Evolutionary conservation across 257 asterid genomes (phyloP).

Genomic region (Plantago major): DNA sequence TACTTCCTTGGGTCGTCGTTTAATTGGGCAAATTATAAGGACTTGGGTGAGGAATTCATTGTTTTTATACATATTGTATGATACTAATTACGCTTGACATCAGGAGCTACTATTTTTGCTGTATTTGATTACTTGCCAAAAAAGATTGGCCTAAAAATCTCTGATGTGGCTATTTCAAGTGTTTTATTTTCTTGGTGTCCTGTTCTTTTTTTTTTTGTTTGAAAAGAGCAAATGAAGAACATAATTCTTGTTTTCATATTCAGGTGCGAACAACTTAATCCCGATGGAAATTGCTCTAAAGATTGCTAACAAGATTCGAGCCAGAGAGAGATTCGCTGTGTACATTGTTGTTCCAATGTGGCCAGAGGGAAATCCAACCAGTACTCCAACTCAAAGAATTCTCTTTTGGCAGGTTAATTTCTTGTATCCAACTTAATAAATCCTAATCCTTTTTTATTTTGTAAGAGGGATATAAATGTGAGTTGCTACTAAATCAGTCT

Average conservation of each 20-base stretch:
- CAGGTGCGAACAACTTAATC: slow-evolving; percentile 91
- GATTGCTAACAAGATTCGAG: slow-evolving; percentile 70
- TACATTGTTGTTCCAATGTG: slow-evolving; percentile 87
- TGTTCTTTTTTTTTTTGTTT: not conserved
- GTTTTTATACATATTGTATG: not conserved
- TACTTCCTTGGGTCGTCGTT: slow-evolving; percentile 89
- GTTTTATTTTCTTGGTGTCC: not conserved
- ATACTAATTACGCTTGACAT: not conserved
- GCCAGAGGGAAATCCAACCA: slow-evolving; percentile 93
- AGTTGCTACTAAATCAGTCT: not conserved
- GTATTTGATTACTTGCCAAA: no score
- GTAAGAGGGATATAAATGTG: not conserved
- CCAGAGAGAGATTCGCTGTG: slow-evolving; percentile 72
- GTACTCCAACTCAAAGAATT: slow-evolving; percentile 79
- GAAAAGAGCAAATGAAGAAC: slow-evolving; percentile 6
- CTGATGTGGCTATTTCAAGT: not conserved
- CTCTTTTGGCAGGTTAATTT: slow-evolving; percentile 79
- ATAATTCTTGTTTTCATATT: slow-evolving; percentile 7
- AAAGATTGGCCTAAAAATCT: not conserved
- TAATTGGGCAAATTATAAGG: slow-evolving; percentile 59
- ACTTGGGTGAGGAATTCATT: slow-evolving; percentile 48
- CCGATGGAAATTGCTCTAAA: slow-evolving; percentile 96
- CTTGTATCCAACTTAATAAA: not conserved
- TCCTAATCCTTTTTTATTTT: not conserved
- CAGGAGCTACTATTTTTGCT: not conserved